A percentile compares a stretch with the other conserved stretches of the same genome.
Conservation (phyloP, 441 rosid species). For the Macaranga tanarius region DNA sequence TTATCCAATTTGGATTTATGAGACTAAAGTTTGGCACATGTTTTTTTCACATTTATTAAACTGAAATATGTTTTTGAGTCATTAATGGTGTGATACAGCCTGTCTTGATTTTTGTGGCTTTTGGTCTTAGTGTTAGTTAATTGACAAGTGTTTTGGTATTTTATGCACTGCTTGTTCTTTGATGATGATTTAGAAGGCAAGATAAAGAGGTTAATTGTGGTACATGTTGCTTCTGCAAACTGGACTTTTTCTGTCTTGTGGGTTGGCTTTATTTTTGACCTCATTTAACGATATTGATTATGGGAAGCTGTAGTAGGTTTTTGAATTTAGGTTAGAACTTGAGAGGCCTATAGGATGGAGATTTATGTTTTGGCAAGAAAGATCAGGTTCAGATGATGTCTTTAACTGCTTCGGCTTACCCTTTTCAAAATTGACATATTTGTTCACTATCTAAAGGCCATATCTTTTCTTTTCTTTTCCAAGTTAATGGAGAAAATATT, state of each 20-base stretch:
- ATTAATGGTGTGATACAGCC: not conserved
- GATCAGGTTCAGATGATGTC: not conserved
- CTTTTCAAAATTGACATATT: constrained; percentile 5
- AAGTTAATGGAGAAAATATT: not conserved
- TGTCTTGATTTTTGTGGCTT: not conserved
- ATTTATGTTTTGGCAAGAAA: constrained; percentile 7
- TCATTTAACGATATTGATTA: not conserved
- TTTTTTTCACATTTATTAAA: not conserved
- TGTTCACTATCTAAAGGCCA: not conserved
- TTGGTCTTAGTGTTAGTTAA: constrained; percentile 7
- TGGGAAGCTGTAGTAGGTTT: not conserved
- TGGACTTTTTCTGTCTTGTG: not conserved
- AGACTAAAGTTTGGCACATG: constrained; percentile 4
- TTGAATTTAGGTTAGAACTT: constrained; percentile 7
- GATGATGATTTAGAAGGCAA: not conserved
- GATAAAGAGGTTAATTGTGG: not conserved
- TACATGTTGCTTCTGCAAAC: not conserved
- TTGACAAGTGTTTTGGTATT: not conserved
- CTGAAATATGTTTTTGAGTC: not conserved
- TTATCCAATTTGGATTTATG: not conserved
- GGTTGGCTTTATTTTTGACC: not conserved
- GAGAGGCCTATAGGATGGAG: not conserved
- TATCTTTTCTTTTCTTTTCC: not conserved
- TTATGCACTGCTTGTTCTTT: not conserved
- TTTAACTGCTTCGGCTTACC: not conserved